Evolutionary conservation across 2,329 filamentous ascomycete species (phyloP).

Genomic region (Rutstroemia sp.): DNA sequence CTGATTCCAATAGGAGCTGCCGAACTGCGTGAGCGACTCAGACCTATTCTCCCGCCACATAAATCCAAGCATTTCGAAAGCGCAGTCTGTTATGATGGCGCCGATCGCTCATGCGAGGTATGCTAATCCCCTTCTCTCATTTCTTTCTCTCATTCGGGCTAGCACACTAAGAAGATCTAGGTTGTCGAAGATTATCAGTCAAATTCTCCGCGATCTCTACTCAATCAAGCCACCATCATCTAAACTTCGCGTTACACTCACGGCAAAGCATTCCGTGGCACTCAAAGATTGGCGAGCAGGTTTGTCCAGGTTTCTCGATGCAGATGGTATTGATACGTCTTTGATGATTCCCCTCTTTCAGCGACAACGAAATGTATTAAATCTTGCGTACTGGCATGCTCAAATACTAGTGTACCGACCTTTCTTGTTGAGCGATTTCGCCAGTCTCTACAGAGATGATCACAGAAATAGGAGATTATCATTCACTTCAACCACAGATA

Average conservation of each 20-base stretch:
- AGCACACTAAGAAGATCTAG: slow-evolving; percentile 13
- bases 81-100: slow-evolving; percentile 37
- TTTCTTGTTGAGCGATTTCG: slow-evolving; percentile 28
- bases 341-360: slow-evolving; percentile 42
- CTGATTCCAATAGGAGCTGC: slow-evolving; percentile 35
- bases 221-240: slow-evolving; percentile 28
- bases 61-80: slow-evolving; percentile 17
- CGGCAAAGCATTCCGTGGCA: slow-evolving; percentile 35
- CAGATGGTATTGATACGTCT: slow-evolving; percentile 35
- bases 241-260: slow-evolving; percentile 30
- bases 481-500: slow-evolving; percentile 16
- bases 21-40: slow-evolving; percentile 46
- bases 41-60: slow-evolving; percentile 32
- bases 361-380: slow-evolving; percentile 32
- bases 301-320: slow-evolving; percentile 37
- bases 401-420: slow-evolving; percentile 30
- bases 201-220: slow-evolving; percentile 39
- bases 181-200: slow-evolving; percentile 37
- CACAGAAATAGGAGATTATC: slow-evolving; percentile 6
- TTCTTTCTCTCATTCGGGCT: not conserved
- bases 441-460: slow-evolving; percentile 17
- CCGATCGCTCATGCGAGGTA: slow-evolving; percentile 37
- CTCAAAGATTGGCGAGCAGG: slow-evolving; percentile 39
- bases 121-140: not conserved
- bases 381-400: slow-evolving; percentile 31